These are phyloP conservation scores for Chlorokybus atmophyticus DNA, from an alignment of 139 green algal genomes.

Conservation along the genomic window DNA sequence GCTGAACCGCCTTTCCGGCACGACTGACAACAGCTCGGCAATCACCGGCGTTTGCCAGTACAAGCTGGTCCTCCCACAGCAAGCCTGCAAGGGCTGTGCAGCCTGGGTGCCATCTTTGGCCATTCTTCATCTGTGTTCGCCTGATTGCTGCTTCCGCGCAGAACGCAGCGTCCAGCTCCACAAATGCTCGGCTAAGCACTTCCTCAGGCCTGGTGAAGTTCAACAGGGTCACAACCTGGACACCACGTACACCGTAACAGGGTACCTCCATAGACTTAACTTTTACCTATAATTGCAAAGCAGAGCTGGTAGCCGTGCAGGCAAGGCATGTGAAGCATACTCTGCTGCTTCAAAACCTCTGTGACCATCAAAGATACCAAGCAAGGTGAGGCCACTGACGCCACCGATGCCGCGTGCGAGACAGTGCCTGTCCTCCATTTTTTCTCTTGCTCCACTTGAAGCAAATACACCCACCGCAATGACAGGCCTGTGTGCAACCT, in stretches of 20 bases:
- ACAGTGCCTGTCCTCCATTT: conserved; percentile 18
- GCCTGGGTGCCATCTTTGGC: conserved; percentile 15
- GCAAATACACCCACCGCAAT: conserved; percentile 14
- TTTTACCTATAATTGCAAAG: too few relatives aligned
- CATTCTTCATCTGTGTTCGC: too few relatives aligned
- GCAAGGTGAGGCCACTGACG: neutral
- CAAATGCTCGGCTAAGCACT: neutral
- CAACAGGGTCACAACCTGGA: too few relatives aligned
- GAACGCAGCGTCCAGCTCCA: neutral
- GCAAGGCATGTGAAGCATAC: conserved; percentile 6
- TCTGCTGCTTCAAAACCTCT: conserved; percentile 24
- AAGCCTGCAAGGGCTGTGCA: conserved; percentile 12
- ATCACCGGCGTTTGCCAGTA: conserved; percentile 75
- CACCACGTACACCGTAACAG: too few relatives aligned
- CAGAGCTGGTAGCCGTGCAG: conserved; percentile 3
- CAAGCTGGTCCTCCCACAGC: conserved; percentile 25
- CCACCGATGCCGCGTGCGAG: neutral
- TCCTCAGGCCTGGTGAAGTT: neutral
- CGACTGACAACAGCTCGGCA: conserved; percentile 67
- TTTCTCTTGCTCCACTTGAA: conserved; percentile 10
- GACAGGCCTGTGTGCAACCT: too few relatives aligned
- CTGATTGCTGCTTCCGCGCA: too few relatives aligned
- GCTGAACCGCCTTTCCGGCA: conserved; percentile 34
- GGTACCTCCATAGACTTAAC: too few relatives aligned
- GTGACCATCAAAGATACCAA: conserved; percentile 24